Evolutionary conservation across 192 early-diverging fungal genomes (phyloP), one percentile per base, ranked within the genome.

Genomic region (Linnemannia zychae): DNA sequence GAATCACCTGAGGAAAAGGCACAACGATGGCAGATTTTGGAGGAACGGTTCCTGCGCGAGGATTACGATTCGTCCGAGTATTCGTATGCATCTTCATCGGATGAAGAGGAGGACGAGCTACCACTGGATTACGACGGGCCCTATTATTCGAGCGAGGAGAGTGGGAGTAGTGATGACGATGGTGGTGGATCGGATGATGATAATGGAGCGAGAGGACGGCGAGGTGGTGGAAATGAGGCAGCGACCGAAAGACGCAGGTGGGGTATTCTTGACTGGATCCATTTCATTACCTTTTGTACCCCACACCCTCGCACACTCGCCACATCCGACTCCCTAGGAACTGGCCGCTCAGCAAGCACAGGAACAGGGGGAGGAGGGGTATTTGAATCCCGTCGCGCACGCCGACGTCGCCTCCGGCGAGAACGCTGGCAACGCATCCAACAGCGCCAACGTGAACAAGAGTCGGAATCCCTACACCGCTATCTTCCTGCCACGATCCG

Each of bases 31-130:
- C 48, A 53, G 24, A 20, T 72, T 18, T 70, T 76, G n/a, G 15
- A 28, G 37, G 74, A 85, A 33, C 76, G 49, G 9, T 72, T 71
- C 33, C 38, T 76, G 4, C 67, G 83, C 0, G 83, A 85, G 53
- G 74, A 85, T 20, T 85, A 85, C 60, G 78, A 85, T 34, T 85
- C 83, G 1, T 79, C 77, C 34, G 74, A 79, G 12, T 85, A 76
- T 47, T 75, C 57, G 16, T 79, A 71, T 71, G 28, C 76, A 2
- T 75, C 82, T n/a, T 69, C 72, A 13, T 77, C 60, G 3, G 76
- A 78, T 0, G 82, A 84, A 1, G 81, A 74, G 4, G 53, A 52
- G 1, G 22, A 68, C 31, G 49, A 75, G 31, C 20, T 24, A 18
- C 48, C 37, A 0, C n/a, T 53, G 16, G 36, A 68, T 31, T 46